Conservation (phyloP, 2,329 filamentous ascomycete genomes). For the Penicillium sp. region DNA sequence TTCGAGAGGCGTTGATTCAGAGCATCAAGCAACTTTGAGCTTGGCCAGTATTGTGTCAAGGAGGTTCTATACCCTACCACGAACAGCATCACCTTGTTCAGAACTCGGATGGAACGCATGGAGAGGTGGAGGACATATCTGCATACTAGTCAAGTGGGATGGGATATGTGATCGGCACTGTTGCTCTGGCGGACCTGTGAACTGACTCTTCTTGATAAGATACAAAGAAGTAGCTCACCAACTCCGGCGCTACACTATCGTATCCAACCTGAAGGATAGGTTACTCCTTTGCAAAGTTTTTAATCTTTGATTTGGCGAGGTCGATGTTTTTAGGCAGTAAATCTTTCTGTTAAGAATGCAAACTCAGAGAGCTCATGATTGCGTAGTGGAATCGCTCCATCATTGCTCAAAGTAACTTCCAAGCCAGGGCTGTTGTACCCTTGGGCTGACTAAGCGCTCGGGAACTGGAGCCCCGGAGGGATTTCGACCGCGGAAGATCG, state of each 20-base stretch:
- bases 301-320: too few relatives aligned
- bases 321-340: too few relatives aligned
- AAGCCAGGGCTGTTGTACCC: too few relatives aligned
- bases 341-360: too few relatives aligned
- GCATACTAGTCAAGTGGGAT: neutral
- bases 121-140: neutral
- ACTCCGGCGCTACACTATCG: too few relatives aligned
- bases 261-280: too few relatives aligned
- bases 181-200: neutral
- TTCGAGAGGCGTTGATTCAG: neutral
- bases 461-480: conserved; percentile 28
- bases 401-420: too few relatives aligned
- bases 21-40: neutral
- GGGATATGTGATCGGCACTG: neutral
- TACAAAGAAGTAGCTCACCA: too few relatives aligned
- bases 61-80: neutral
- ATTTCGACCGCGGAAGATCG: conserved; percentile 37
- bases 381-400: too few relatives aligned
- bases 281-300: too few relatives aligned
- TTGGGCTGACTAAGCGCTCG: conserved; percentile 34
- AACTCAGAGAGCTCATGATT: too few relatives aligned
- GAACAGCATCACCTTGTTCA: neutral
- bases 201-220: neutral
- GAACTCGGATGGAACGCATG: neutral
- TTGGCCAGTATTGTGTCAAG: conserved; percentile 2